Conservation (phyloP, 305 asterid species). For the Plantago coronopus region DNA sequence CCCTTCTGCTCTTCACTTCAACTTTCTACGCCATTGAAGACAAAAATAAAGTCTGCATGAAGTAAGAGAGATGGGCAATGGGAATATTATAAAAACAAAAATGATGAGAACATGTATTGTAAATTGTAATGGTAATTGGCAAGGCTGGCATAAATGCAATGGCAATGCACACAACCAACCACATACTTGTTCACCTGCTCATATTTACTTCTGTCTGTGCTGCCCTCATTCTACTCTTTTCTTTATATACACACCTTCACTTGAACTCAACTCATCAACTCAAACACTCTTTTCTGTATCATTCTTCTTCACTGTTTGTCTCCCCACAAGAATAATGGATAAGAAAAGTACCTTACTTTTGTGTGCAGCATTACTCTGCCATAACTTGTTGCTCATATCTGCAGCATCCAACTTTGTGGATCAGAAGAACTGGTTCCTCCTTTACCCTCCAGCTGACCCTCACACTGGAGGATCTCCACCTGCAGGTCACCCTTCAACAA, state of each 20-base stretch:
- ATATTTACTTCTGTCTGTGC: slow-evolving; percentile 14
- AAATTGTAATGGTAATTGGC: no score
- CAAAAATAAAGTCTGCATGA: neutral
- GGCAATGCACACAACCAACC: slow-evolving; percentile 66
- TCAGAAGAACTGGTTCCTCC: slow-evolving; percentile 61
- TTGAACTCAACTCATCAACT: slow-evolving; percentile 39
- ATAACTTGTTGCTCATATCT: slow-evolving; percentile 32
- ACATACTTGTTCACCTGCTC: slow-evolving; percentile 52
- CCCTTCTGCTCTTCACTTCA: neutral
- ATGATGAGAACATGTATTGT: slow-evolving; percentile 17
- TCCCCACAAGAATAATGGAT: slow-evolving; percentile 28
- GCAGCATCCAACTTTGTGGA: slow-evolving; percentile 39
- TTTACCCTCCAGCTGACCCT: slow-evolving; percentile 41
- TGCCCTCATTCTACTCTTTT: slow-evolving; percentile 2
- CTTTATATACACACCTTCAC: slow-evolving; percentile 25
- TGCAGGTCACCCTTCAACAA: neutral
- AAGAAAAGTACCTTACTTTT: slow-evolving; percentile 37
- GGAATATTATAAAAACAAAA: slow-evolving; percentile 6
- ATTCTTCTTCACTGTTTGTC: neutral
- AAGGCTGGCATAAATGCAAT: slow-evolving; percentile 44
- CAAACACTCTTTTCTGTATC: slow-evolving; percentile 9
- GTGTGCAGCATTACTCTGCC: slow-evolving; percentile 52
- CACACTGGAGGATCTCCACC: slow-evolving; percentile 37
- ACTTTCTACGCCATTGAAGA: neutral
- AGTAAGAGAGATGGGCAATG: slow-evolving; percentile 7